Evolutionary conservation across 1,139 yeast genomes (phyloP), one percentile per base, ranked within the genome.

Genomic region (Kluyveromyces sp.): DNA sequence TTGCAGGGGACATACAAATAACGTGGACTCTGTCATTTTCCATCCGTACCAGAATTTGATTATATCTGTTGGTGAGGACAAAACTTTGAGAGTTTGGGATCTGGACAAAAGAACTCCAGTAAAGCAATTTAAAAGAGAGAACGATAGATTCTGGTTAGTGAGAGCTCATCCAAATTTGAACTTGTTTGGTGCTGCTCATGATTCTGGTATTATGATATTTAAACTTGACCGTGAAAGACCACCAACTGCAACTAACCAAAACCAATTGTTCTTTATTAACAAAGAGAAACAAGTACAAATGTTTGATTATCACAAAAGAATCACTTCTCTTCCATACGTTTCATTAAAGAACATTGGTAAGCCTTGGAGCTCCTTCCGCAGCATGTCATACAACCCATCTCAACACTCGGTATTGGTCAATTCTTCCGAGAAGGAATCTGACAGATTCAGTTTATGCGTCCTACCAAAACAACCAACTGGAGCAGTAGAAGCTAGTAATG

Each of bases 211-310:
- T 31, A 90, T 92, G 96, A 95, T 94, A 46, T 94, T 94, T 77
- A 94, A 94, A 70, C 76, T 94, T 53, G 97, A 89, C 66, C 83
- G 98, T 63, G 99, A 94, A 73, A 81, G 98, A 66, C 98, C 98
- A 26, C 96, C 97, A 25, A 78, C 78, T 59, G 72, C 89, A 3
- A 66, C 83, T 37, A 79, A 79, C 69, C 94, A 85, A 63, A 78
- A 79, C 60, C 77, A 75, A 53, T 69, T 94, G 56, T 79, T 76
- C 55, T 92, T 76, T 61, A 81, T 90, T 58, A 89, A 88, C 68
- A 77, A 79, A 51, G 96, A 89, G 61, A 88, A 85, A 64, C 95
- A 85, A 66, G 82, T 94, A 48, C 95, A 87, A 67, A 72, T 78
- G 46, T 88, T 77, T 60, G 94, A 87, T 60, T 83, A 78, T 61